Percentiles rank a stretch among this genome's conserved stretches.
phyloP scores from a whole-genome alignment of 495 filamentous ascomycete species.

The Trypethelium eluteriae region DNA sequence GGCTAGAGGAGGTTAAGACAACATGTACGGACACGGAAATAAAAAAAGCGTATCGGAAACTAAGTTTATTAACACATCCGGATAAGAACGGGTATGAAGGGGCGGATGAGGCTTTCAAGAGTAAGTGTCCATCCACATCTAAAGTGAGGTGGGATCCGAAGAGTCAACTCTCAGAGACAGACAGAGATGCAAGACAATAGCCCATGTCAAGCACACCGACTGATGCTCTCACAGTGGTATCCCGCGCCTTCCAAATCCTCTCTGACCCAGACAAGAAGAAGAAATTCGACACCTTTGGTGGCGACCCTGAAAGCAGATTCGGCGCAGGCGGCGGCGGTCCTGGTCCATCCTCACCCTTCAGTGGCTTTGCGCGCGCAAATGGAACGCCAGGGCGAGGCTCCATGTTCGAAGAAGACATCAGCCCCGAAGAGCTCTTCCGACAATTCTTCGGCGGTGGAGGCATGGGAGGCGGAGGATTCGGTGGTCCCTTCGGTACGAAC shows the following conservation, averaged over 20 bases:
- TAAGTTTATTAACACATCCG: constrained; percentile 81
- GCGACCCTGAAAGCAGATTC: constrained; percentile 84
- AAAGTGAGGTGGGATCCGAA: not conserved
- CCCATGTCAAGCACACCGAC: not conserved
- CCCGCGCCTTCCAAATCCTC: constrained; percentile 84
- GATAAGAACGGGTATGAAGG: constrained; percentile 98
- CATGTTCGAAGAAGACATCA: constrained; percentile 85
- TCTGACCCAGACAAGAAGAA: constrained; percentile 88
- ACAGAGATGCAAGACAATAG: too few species aligned
- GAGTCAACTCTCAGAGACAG: not conserved
- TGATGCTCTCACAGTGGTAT: constrained; percentile 57
- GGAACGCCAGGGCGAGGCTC: constrained; percentile 41
- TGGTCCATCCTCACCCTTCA: constrained; percentile 54
- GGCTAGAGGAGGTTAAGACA: constrained; percentile 50
- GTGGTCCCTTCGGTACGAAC: constrained; percentile 57
- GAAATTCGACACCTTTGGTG: constrained; percentile 78
- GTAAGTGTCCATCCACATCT: constrained; percentile 41
- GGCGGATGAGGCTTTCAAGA: constrained; percentile 94
- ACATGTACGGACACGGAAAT: constrained; percentile 70
- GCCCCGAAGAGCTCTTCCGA: constrained; percentile 91
- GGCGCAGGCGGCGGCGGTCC: constrained; percentile 41
- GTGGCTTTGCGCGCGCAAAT: constrained; percentile 53
- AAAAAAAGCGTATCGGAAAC: constrained; percentile 91
- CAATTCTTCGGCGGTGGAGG: constrained; percentile 80
- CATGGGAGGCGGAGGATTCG: constrained; percentile 41